Evolutionary conservation across 345 rosid genomes (phyloP), one percentile per base, ranked within the genome.

Genomic region (Physaria fendleri): DNA sequence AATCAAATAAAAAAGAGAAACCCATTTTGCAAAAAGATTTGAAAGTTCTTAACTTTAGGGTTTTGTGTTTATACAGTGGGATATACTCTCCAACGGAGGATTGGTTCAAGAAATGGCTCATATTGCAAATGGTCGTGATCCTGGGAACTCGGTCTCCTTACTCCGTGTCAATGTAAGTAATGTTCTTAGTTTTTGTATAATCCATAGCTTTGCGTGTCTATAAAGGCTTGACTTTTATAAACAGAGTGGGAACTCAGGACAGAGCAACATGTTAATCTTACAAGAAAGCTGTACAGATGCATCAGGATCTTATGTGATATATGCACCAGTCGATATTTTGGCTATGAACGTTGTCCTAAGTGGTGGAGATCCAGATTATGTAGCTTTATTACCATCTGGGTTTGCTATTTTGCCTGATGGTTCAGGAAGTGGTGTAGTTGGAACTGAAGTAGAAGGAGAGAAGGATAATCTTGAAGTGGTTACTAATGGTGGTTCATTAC

Each of bases 61-160:
- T 6, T 30, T 49, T 43, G 6, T 17, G 18, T 47, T 56, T 8
- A 1, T 10, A 11, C 64, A 92, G 99, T 93, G 99, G 99, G 99
- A 93, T 69, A 93, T 93, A 29, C 95, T 93, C 13, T 93, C 99
- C 1, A 93, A 93, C 68, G 97, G 96, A 33, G 97, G 99, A 5
- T 75, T 84, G 66, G 91, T 87, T 70, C 83, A 89, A 74, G 97
- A 93, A 77, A 83, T 93, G 95, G 84, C 99, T 62, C 96, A 93
- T 71, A 89, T 93, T 11, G 97, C 99, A 5, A 93, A 89, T 65
- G 97, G 99, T 15, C 88, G 85, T 0, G 87, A 89, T 45, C 94
- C 95, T 12, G 96, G 99, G 28, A 89, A 89, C 53, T 76, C 72
- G 16, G 95, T 93, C 58, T 93, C 99, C 1, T 75, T 93, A 21